Conservation (phyloP, 1,284 basidiomycete genomes). For the Boletellus sp. region DNA sequence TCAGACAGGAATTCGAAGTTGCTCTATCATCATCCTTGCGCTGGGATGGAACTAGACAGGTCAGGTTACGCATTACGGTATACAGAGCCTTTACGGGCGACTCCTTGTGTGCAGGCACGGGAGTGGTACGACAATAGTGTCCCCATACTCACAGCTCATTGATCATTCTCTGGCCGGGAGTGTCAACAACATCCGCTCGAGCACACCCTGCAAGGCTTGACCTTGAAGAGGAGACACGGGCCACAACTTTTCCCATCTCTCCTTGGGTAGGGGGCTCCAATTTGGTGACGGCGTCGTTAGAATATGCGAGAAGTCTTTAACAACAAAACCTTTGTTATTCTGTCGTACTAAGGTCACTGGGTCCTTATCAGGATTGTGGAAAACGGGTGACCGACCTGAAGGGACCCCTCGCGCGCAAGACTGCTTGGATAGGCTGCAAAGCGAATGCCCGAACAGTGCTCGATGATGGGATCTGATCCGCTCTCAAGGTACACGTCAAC, state of each 20-base stretch:
- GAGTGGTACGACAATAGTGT: background rate
- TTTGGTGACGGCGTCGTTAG: conserved; percentile 66
- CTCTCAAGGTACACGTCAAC: conserved; percentile 64
- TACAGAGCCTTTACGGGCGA: too few species aligned
- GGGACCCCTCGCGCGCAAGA: conserved; percentile 13
- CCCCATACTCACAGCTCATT: background rate
- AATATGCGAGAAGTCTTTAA: conserved; percentile 84
- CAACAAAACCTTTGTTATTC: conserved; percentile 33
- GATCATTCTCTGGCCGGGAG: background rate
- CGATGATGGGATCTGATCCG: conserved; percentile 71
- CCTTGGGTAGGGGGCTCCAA: conserved; percentile 45
- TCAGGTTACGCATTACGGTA: too few species aligned
- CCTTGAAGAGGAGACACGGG: conserved; percentile 19
- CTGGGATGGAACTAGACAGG: background rate
- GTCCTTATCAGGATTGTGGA: background rate
- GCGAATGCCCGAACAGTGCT: conserved; percentile 57
- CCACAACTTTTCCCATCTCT: conserved; percentile 21
- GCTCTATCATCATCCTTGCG: background rate
- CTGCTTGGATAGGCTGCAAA: conserved; percentile 58
- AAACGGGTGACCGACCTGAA: conserved; percentile 19
- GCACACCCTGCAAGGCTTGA: conserved; percentile 10
- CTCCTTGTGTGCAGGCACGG: background rate
- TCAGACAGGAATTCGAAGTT: background rate
- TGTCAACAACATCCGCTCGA: conserved; percentile 18
- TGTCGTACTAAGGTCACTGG: conserved; percentile 2